Conservation (phyloP, 2,329 filamentous ascomycete species). For the Pochonia chlamydosporia region DNA sequence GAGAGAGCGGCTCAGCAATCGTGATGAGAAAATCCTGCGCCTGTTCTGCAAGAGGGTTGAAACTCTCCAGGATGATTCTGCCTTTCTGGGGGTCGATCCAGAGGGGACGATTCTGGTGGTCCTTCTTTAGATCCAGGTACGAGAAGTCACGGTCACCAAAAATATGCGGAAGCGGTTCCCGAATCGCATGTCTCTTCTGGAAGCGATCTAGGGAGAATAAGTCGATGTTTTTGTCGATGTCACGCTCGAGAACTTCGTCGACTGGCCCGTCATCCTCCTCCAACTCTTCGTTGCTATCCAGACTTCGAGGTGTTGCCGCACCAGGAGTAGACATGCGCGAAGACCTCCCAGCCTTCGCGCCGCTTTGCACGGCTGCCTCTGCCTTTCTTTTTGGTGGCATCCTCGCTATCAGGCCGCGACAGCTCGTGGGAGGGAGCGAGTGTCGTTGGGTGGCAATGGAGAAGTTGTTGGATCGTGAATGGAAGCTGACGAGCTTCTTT, state of each 20-base stretch:
- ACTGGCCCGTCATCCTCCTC: conserved; percentile 43
- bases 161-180: conserved; percentile 40
- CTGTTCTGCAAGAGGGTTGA: conserved; percentile 78
- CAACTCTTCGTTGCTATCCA: conserved; percentile 47
- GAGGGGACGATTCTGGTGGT: conserved; percentile 82
- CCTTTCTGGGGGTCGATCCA: conserved; percentile 89
- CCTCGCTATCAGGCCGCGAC: conserved; percentile 13
- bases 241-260: conserved; percentile 46
- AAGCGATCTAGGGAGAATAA: conserved; percentile 51
- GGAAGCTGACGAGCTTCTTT: neutral
- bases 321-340: conserved; percentile 57
- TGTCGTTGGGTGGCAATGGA: conserved; percentile 1
- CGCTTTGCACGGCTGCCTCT: conserved; percentile 36
- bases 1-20: conserved; percentile 86
- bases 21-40: conserved; percentile 95
- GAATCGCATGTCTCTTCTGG: conserved; percentile 38
- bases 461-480: neutral
- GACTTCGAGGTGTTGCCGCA: conserved; percentile 52
- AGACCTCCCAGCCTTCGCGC: conserved; percentile 48
- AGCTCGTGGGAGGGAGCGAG: conserved; percentile 3
- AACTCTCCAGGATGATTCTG: conserved; percentile 88
- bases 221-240: conserved; percentile 53
- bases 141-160: conserved; percentile 65
- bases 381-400: conserved; percentile 74
- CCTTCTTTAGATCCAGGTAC: conserved; percentile 74